Percentiles rank a stretch among this genome's conserved stretches.
These are phyloP conservation scores for Prunus padus DNA, from an alignment of 306 rosid genomes.

Conservation along the genomic window DNA sequence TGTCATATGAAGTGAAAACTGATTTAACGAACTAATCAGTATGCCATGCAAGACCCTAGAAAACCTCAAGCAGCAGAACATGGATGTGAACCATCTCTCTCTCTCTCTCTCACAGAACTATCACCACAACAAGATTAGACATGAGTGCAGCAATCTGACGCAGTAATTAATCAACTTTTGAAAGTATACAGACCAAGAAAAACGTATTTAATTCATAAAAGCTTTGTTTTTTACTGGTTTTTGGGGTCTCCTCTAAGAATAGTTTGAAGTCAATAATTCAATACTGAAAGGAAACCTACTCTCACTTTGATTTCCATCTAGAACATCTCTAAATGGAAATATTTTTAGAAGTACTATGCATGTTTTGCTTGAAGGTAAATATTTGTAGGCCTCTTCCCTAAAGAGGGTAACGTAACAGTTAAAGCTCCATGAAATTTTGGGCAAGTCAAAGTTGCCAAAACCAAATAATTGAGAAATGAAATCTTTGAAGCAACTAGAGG, in stretches of 20 bases:
- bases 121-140: neutral
- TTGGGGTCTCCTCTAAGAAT: neutral
- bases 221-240: neutral
- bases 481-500: conserved; percentile 6
- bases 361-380: neutral
- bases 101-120: neutral
- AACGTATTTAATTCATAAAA: neutral
- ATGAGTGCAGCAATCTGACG: neutral
- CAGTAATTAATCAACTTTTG: neutral
- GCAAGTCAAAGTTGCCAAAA: conserved; percentile 1
- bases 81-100: neutral
- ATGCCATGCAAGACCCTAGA: neutral
- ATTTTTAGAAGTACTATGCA: too few species aligned
- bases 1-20: neutral
- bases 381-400: neutral
- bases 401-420: neutral
- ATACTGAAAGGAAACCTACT: neutral
- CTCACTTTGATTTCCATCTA: neutral
- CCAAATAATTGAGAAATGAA: conserved; percentile 4
- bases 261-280: neutral
- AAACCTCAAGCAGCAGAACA: neutral
- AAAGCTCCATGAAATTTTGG: conserved; percentile 1
- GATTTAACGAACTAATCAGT: neutral
- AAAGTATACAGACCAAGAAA: neutral
- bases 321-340: neutral